These are phyloP conservation scores for Monascus ruber DNA, from an alignment of 2,329 filamentous ascomycete species.

Conservation along the genomic window DNA sequence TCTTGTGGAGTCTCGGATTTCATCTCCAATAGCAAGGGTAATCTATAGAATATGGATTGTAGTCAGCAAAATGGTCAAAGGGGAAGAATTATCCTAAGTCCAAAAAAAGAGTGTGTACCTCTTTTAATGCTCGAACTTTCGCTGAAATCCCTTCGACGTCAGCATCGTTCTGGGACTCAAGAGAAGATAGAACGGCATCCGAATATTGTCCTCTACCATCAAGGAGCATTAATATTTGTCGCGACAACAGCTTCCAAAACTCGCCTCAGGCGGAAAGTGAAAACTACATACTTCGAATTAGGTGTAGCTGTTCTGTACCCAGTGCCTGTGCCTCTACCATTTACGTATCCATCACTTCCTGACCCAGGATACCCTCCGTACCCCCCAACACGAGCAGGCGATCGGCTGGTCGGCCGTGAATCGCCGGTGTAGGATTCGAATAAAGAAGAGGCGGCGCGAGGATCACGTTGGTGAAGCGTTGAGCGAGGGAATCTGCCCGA, in stretches of 20 bases:
- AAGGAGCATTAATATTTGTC: not conserved
- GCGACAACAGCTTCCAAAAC: not conserved
- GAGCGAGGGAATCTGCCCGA: constrained; percentile 52
- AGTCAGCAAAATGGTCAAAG: not conserved
- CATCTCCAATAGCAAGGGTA: constrained; percentile 84
- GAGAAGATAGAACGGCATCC: constrained; percentile 78
- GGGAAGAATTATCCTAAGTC: not conserved
- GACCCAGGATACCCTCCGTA: constrained; percentile 20
- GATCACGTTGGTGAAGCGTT: constrained; percentile 56
- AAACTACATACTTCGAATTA: constrained; percentile 48
- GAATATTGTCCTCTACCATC: constrained; percentile 70
- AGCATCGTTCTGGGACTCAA: constrained; percentile 90
- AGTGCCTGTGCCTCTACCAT: constrained; percentile 17
- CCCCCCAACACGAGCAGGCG: constrained; percentile 30
- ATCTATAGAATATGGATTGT: constrained; percentile 43
- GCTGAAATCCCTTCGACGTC: constrained; percentile 83
- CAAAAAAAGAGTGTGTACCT: constrained; percentile 46
- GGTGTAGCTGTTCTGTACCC: constrained; percentile 54
- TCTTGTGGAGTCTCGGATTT: constrained; percentile 81
- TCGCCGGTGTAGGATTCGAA: constrained; percentile 62
- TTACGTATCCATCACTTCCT: constrained; percentile 12
- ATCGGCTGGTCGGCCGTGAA: constrained; percentile 30
- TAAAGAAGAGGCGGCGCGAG: constrained; percentile 57
- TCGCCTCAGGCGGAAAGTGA: not conserved
- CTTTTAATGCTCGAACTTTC: constrained; percentile 81